phyloP scores from a whole-genome alignment of 331 rosid genomes.

The Ulmus americana region DNA sequence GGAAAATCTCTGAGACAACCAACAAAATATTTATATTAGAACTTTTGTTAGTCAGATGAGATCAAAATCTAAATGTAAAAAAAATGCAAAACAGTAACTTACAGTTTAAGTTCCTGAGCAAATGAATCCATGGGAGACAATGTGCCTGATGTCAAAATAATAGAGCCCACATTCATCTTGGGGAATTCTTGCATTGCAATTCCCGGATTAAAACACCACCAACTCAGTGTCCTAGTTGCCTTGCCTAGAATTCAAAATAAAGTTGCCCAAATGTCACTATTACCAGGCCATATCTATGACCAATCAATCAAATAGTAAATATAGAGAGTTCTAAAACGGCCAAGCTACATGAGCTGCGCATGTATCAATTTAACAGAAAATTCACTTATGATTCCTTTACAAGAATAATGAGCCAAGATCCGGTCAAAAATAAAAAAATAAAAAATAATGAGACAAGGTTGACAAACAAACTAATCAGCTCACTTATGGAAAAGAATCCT shows the following conservation, averaged over 20 bases:
- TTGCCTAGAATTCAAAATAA: conserved; percentile 41
- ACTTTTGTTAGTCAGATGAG: conserved; percentile 13
- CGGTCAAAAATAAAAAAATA: background rate
- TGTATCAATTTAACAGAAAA: background rate
- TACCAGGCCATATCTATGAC: background rate
- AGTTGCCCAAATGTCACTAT: conserved; percentile 9
- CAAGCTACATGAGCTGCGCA: background rate
- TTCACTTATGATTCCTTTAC: background rate
- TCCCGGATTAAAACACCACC: conserved; percentile 99
- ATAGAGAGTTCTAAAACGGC: background rate
- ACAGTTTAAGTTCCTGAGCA: conserved; percentile 83
- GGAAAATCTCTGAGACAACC: conserved; percentile 70
- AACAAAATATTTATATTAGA: conserved; percentile 26
- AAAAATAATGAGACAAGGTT: background rate
- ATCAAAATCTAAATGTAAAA: conserved; percentile 23
- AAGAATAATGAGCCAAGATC: background rate
- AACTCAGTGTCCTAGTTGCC: conserved; percentile 78
- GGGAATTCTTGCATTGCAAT: conserved; percentile 78
- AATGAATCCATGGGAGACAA: conserved; percentile 88
- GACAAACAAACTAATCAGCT: conserved; percentile 3
- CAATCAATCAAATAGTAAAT: background rate
- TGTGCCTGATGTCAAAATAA: conserved; percentile 94
- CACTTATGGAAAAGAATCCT: background rate
- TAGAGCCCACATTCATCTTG: conserved; percentile 61
- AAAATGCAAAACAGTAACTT: conserved; percentile 23